Evolutionary conservation across 139 green algal species (phyloP).

Genomic region (Volvox reticuliferus): DNA sequence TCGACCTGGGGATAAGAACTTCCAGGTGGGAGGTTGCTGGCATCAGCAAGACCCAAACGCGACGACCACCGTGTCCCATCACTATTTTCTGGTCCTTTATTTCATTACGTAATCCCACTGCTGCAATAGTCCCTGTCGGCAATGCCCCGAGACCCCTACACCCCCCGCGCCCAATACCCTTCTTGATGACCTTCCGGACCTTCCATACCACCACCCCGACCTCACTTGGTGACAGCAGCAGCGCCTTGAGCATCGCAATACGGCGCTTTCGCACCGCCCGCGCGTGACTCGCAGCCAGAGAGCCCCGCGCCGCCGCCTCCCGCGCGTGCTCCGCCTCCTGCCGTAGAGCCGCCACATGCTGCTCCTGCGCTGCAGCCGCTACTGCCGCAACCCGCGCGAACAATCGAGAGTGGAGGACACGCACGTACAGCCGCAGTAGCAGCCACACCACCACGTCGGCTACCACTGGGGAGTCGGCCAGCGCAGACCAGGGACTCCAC

Average conservation of each 20-base stretch:
- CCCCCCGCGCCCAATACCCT: neutral
- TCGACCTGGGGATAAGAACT: too few species aligned
- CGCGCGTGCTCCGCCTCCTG: neutral
- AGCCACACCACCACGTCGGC: conserved; percentile 80
- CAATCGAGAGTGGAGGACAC: conserved; percentile 47
- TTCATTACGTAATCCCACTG: neutral
- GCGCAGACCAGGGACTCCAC: conserved; percentile 35
- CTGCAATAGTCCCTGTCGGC: neutral
- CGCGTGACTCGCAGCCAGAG: conserved; percentile 47
- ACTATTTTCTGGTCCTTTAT: neutral
- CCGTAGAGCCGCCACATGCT: conserved; percentile 12
- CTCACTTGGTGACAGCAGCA: conserved; percentile 33
- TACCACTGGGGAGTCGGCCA: conserved; percentile 49
- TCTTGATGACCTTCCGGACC: too few species aligned
- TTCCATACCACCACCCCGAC: neutral
- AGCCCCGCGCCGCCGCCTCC: conserved; percentile 56
- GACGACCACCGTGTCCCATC: neutral
- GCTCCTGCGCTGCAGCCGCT: neutral
- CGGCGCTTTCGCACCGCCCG: conserved; percentile 60
- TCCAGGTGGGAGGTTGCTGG: too few species aligned
- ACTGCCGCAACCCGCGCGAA: conserved; percentile 38
- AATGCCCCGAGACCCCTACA: neutral
- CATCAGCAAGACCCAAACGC: too few species aligned
- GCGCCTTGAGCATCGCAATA: conserved; percentile 71
- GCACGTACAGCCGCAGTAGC: conserved; percentile 72